Evolutionary conservation across 495 filamentous ascomycete genomes (phyloP).

Genomic region (Achaetomiella virescens): DNA sequence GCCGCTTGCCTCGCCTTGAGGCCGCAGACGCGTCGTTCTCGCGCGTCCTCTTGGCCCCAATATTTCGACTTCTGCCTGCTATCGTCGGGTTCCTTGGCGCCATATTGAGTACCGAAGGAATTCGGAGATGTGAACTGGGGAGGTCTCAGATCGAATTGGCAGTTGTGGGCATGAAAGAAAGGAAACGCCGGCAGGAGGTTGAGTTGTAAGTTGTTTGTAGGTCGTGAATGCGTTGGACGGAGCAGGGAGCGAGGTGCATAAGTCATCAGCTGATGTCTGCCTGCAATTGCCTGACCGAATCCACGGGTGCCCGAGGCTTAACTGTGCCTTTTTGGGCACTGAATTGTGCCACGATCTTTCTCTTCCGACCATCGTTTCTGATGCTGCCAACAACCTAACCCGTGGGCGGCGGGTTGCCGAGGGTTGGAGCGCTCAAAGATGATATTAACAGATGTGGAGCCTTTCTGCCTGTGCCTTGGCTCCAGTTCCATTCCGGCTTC

Average conservation of each 20-base stretch:
- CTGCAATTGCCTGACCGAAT: not conserved
- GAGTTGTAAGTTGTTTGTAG: no score
- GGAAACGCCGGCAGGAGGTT: not conserved
- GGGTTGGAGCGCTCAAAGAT: not conserved
- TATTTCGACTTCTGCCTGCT: not conserved
- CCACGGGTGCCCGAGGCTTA: not conserved
- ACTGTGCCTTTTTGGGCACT: not conserved
- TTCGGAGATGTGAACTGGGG: not conserved
- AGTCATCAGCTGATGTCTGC: not conserved
- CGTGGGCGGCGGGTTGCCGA: slow-evolving; percentile 5
- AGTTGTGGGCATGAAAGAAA: not conserved
- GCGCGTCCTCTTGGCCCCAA: not conserved
- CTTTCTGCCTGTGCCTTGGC: not conserved
- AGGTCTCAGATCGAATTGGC: not conserved
- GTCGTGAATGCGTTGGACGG: no score
- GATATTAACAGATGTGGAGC: not conserved
- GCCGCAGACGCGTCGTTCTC: not conserved
- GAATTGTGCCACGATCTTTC: not conserved
- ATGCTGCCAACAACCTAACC: not conserved
- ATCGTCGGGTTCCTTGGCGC: not conserved
- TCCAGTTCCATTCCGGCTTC: not conserved
- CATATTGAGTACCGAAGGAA: not conserved
- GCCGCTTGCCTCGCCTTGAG: not conserved
- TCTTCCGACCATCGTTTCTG: not conserved
- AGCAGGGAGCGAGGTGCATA: not conserved